A percentile compares a stretch with the other conserved stretches of the same genome.
These are phyloP conservation scores for Fusarium fracticaudum DNA, from an alignment of 2,329 filamentous ascomycete species.

Conservation along the genomic window DNA sequence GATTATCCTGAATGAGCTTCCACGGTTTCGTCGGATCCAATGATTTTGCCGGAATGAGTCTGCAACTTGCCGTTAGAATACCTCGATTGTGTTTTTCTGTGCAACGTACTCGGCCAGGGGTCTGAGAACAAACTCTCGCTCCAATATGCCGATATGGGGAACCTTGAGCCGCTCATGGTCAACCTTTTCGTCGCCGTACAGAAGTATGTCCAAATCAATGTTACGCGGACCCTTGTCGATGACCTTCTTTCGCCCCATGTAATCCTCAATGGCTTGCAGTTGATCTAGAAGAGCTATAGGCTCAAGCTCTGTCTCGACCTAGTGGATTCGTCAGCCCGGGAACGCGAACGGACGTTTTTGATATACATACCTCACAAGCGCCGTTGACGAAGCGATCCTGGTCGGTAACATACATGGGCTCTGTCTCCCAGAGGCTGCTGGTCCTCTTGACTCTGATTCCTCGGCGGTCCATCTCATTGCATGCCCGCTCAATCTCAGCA, in stretches of 20 bases:
- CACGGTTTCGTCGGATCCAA: slow-evolving; percentile 65
- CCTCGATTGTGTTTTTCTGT: background rate
- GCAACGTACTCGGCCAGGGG: slow-evolving; percentile 78
- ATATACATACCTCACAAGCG: slow-evolving; percentile 79
- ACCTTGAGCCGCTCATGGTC: slow-evolving; percentile 79
- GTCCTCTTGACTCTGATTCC: slow-evolving; percentile 81
- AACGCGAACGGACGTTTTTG: background rate
- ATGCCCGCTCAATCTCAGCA: slow-evolving; percentile 84
- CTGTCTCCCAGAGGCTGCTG: slow-evolving; percentile 92
- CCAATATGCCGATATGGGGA: slow-evolving; percentile 85
- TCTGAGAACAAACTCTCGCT: slow-evolving; percentile 92
- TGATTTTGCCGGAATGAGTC: slow-evolving; percentile 65
- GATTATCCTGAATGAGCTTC: slow-evolving; percentile 69
- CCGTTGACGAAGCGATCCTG: slow-evolving; percentile 92
- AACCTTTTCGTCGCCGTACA: slow-evolving; percentile 77
- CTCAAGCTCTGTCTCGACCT: slow-evolving; percentile 83
- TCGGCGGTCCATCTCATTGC: slow-evolving; percentile 76
- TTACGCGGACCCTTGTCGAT: slow-evolving; percentile 94
- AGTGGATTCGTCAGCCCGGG: slow-evolving; percentile 14
- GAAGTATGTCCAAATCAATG: slow-evolving; percentile 91
- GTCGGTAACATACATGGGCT: slow-evolving; percentile 94
- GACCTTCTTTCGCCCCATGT: slow-evolving; percentile 81
- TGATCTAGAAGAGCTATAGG: slow-evolving; percentile 81
- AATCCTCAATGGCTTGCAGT: slow-evolving; percentile 84
- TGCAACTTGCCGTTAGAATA: slow-evolving; percentile 39